Evolutionary conservation across 768 basidiomycete species (phyloP).

Genomic region (Auriscalpium vulgare): DNA sequence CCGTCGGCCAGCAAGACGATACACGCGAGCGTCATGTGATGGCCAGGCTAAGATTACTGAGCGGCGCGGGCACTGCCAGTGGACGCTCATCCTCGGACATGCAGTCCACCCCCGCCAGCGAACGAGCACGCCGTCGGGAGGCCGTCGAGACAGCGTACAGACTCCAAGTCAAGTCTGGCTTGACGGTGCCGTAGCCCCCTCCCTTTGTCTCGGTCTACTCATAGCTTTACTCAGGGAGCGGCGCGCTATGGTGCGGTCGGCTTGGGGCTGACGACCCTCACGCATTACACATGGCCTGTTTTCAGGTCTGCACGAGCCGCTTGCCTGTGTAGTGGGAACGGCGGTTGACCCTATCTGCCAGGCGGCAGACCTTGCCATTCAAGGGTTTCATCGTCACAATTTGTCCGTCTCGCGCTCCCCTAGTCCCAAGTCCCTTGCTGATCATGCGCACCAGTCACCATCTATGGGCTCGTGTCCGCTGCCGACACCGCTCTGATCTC

Average conservation of each 20-base stretch:
- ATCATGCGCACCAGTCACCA: constrained; percentile 37
- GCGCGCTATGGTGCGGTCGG: constrained; percentile 45
- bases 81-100: background rate
- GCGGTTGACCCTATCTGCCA: constrained; percentile 19
- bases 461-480: constrained; percentile 61
- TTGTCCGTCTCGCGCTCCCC: constrained; percentile 36
- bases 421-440: background rate
- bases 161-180: background rate
- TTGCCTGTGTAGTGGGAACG: background rate
- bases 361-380: constrained; percentile 74
- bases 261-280: constrained; percentile 51
- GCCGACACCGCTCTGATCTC: constrained; percentile 70
- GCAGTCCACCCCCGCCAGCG: background rate
- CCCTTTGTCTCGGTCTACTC: background rate
- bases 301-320: constrained; percentile 44
- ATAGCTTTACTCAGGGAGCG: constrained; percentile 39
- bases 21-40: background rate
- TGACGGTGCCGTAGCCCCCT: background rate
- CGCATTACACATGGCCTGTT: constrained; percentile 62
- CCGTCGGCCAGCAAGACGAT: background rate
- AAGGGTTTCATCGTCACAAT: constrained; percentile 72
- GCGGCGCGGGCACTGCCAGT: background rate
- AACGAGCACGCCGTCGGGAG: constrained; percentile 1
- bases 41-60: background rate
- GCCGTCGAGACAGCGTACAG: background rate